Conservation (phyloP, 805 yeast genomes). For the Myxozyma vanderwaltii region DNA sequence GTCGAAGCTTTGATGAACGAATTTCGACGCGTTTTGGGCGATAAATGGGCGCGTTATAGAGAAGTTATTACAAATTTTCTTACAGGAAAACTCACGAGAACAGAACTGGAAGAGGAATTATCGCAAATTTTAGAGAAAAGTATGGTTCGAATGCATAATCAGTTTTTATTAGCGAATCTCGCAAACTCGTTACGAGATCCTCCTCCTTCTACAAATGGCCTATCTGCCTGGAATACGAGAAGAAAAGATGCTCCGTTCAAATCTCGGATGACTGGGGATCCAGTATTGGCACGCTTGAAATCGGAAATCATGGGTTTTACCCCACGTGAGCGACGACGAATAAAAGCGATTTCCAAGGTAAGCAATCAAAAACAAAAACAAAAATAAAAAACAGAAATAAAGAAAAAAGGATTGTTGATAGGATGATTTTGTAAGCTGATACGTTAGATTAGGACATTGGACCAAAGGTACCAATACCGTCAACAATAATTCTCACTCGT, state of each 20-base stretch:
- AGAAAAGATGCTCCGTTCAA: constrained; percentile 52
- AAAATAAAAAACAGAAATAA: no score
- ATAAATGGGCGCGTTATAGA: constrained; percentile 84
- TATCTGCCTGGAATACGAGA: constrained; percentile 53
- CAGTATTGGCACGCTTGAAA: constrained; percentile 80
- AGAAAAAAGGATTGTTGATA: no score
- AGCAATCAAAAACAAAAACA: no score
- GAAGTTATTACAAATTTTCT: constrained; percentile 74
- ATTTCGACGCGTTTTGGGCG: constrained; percentile 71
- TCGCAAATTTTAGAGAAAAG: constrained; percentile 55
- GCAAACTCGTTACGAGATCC: constrained; percentile 82
- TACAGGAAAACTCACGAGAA: constrained; percentile 61
- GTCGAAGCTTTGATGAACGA: constrained; percentile 69
- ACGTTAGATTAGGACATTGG: constrained; percentile 60
- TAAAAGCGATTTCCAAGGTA: constrained; percentile 68
- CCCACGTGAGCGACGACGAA: constrained; percentile 77
- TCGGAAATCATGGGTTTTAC: constrained; percentile 86
- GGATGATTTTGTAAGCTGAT: background rate
- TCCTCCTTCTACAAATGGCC: constrained; percentile 56
- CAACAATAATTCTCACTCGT: constrained; percentile 44
- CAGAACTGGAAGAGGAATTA: constrained; percentile 65
- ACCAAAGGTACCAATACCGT: constrained; percentile 55
- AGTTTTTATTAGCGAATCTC: constrained; percentile 73
- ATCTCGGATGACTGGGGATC: constrained; percentile 42
- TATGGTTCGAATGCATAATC: constrained; percentile 73